Evolutionary conservation across 192 early-diverging fungal genomes (phyloP).

Genomic region (Umbelopsis vinacea): DNA sequence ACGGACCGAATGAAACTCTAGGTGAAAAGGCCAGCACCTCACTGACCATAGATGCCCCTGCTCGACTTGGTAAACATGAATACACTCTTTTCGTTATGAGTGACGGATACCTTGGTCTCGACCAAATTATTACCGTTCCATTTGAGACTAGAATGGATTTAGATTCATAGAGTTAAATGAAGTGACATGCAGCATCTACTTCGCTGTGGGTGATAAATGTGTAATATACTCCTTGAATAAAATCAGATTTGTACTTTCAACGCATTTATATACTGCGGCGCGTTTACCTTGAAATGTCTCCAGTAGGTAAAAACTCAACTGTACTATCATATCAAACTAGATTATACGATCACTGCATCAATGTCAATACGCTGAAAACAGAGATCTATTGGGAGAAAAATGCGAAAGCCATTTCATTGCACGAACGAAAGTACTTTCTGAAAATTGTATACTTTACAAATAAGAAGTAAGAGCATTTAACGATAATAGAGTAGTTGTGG

Average conservation of each 20-base stretch:
- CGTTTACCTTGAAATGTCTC: no score
- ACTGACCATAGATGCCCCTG: slow-evolving; percentile 70
- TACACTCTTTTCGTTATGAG: slow-evolving; percentile 66
- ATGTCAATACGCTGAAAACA: no score
- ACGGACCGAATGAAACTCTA: slow-evolving; percentile 59
- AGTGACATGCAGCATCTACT: not conserved
- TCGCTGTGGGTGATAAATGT: not conserved
- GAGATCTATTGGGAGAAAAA: no score
- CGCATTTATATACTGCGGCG: no score
- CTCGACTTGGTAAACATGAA: slow-evolving; percentile 59
- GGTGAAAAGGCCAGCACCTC: slow-evolving; percentile 49
- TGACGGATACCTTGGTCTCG: slow-evolving; percentile 82
- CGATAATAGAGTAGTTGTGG: not conserved
- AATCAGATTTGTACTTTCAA: not conserved
- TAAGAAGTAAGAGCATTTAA: not conserved
- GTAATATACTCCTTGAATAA: not conserved
- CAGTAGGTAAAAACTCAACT: no score
- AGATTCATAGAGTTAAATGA: slow-evolving; percentile 1
- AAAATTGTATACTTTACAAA: no score
- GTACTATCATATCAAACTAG: no score
- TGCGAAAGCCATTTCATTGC: no score
- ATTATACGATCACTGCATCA: no score
- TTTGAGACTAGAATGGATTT: slow-evolving; percentile 41
- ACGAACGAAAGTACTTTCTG: no score
- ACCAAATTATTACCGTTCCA: slow-evolving; percentile 60